Percentiles rank a stretch among this genome's conserved stretches.
These are phyloP conservation scores for Prunus kanzakura DNA, from an alignment of 306 rosid species.

Conservation along the genomic window DNA sequence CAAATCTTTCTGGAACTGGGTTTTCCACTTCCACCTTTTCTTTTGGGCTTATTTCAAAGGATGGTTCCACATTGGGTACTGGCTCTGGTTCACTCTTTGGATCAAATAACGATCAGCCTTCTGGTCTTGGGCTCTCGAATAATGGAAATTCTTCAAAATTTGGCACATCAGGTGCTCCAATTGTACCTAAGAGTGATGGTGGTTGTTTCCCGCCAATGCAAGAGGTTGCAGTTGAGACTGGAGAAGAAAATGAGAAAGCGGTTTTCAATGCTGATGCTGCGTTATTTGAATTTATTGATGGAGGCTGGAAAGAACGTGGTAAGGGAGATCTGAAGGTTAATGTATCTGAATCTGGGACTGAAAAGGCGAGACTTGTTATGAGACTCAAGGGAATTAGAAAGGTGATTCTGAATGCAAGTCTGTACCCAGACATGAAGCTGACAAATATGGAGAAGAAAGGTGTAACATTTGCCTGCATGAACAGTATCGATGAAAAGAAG, in stretches of 20 bases:
- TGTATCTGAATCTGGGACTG: conserved; percentile 47
- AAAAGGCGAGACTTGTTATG: conserved; percentile 76
- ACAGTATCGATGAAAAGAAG: conserved; percentile 71
- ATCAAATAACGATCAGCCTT: conserved; percentile 43
- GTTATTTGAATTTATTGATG: conserved; percentile 68
- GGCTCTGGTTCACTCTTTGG: conserved; percentile 53
- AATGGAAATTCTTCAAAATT: conserved; percentile 69
- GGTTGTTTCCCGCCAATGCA: conserved; percentile 55
- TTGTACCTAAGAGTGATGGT: conserved; percentile 58
- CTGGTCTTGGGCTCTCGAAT: conserved; percentile 63
- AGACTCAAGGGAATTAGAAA: conserved; percentile 78
- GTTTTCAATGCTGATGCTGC: conserved; percentile 72
- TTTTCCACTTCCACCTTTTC: conserved; percentile 75
- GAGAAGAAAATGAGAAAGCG: conserved; percentile 82
- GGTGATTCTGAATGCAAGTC: conserved; percentile 80
- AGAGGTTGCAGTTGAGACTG: conserved; percentile 85
- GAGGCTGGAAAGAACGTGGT: conserved; percentile 96
- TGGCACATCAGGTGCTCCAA: conserved; percentile 46
- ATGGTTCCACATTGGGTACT: conserved; percentile 41
- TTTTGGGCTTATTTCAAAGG: conserved; percentile 62
- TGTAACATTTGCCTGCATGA: conserved; percentile 87
- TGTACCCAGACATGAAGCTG: conserved; percentile 86
- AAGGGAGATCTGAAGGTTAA: conserved; percentile 88
- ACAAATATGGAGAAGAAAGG: conserved; percentile 90
- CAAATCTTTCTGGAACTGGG: conserved; percentile 91